These are phyloP conservation scores for Chimonanthus praecox DNA, from an alignment of 164 flowering plant genomes.

Conservation along the genomic window DNA sequence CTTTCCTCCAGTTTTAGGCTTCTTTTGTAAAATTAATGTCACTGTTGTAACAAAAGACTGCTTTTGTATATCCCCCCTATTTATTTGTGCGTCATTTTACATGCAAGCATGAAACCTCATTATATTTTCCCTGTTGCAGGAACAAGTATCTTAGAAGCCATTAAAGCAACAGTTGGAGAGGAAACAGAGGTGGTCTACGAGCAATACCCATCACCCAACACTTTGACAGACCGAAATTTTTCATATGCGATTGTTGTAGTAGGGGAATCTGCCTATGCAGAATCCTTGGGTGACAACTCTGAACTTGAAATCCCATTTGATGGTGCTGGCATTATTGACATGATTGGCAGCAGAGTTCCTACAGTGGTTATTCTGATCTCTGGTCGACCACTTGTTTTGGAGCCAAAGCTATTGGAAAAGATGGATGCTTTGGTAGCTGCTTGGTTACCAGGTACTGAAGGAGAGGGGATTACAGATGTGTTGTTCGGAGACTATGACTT, in stretches of 20 bases:
- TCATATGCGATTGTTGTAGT: conserved; percentile 73
- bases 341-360: conserved; percentile 53
- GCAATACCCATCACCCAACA: conserved; percentile 43
- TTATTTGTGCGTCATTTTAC: too few species aligned
- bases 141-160: conserved; percentile 68
- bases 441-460: conserved; percentile 88
- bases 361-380: conserved; percentile 65
- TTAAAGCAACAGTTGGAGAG: conserved; percentile 48
- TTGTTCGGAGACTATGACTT: conserved; percentile 73
- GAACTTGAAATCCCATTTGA: conserved; percentile 55
- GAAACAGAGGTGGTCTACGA: conserved; percentile 55
- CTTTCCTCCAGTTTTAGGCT: too few species aligned
- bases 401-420: conserved; percentile 51
- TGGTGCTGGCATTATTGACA: conserved; percentile 41
- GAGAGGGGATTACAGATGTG: conserved; percentile 67
- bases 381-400: conserved; percentile 71
- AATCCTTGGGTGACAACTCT: conserved; percentile 54
- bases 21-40: too few species aligned
- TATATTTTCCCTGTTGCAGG: conserved; percentile 27
- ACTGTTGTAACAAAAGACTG: too few species aligned
- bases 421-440: conserved; percentile 71
- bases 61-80: too few species aligned
- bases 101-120: neutral
- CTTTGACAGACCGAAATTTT: conserved; percentile 39
- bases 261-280: conserved; percentile 80